Percentiles rank a stretch among this genome's conserved stretches.
Conservation (phyloP, 2,329 filamentous ascomycete genomes). For the Diaporthe aspalathi region DNA sequence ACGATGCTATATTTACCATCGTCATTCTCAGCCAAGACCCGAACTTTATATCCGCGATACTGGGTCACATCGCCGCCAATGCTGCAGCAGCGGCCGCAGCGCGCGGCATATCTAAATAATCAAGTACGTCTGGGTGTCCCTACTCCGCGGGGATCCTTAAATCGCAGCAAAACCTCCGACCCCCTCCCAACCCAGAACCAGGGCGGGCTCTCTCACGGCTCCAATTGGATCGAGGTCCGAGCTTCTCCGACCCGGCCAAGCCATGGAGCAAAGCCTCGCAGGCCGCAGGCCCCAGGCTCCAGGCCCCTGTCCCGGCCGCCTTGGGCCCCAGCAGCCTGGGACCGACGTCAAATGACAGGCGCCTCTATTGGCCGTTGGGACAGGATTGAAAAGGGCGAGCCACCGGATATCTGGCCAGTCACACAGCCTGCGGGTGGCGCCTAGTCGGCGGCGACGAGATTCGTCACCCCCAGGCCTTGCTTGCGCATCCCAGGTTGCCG, state of each 20-base stretch:
- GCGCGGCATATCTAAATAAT: neutral
- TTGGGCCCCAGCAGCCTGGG: conserved; percentile 15
- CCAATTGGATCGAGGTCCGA: neutral
- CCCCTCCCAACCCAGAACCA: neutral
- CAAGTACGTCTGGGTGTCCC: neutral
- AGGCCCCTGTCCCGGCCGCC: neutral
- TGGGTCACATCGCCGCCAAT: neutral
- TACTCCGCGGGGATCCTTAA: conserved; percentile 3
- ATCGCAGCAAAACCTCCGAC: neutral
- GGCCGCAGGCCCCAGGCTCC: neutral
- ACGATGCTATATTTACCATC: neutral
- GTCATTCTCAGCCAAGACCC: neutral
- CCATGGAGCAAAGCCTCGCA: neutral
- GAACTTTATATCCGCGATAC: neutral
- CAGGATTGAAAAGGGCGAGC: neutral
- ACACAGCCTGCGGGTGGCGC: conserved; percentile 1
- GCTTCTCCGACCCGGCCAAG: neutral
- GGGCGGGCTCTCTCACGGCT: neutral
- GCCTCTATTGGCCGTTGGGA: conserved; percentile 5
- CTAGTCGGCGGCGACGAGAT: conserved; percentile 10
- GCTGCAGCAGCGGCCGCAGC: neutral
- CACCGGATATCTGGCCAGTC: neutral
- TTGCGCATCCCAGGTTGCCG: conserved; percentile 21
- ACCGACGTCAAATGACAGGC: conserved; percentile 1
- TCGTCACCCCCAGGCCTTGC: conserved; percentile 5